A percentile compares a stretch with the other conserved stretches of the same genome.
These are phyloP conservation scores for Niebla homalea DNA, from an alignment of 495 filamentous ascomycete genomes.

Conservation along the genomic window DNA sequence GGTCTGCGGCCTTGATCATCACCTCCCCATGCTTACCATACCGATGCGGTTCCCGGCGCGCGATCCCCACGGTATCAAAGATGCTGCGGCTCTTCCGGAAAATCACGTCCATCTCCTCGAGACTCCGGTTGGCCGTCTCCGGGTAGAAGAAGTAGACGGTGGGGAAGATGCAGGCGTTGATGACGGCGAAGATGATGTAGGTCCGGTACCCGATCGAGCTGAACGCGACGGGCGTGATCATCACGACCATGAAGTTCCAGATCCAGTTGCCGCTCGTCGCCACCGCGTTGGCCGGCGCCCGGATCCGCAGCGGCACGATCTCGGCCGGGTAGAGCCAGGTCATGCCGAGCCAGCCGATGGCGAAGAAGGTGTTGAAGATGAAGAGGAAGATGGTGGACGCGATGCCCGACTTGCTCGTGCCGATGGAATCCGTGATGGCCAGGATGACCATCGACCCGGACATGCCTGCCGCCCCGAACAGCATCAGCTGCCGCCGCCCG, in stretches of 20 bases:
- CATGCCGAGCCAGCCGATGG: constrained; percentile 66
- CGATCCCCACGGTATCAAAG: constrained; percentile 48
- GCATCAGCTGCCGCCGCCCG: constrained; percentile 58
- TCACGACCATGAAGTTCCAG: constrained; percentile 45
- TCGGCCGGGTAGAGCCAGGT: constrained; percentile 65
- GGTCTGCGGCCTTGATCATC: constrained; percentile 27
- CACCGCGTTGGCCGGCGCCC: constrained; percentile 61
- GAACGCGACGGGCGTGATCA: constrained; percentile 61
- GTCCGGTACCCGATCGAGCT: constrained; percentile 50
- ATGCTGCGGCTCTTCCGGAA: constrained; percentile 48
- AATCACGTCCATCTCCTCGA: constrained; percentile 66
- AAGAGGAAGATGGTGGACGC: constrained; percentile 52
- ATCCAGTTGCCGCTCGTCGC: constrained; percentile 52
- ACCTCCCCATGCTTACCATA: constrained; percentile 61
- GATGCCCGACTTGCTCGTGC: constrained; percentile 23
- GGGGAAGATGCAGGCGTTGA: constrained; percentile 59
- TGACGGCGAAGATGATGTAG: constrained; percentile 69
- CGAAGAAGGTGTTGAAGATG: constrained; percentile 66
- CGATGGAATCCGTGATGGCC: constrained; percentile 28
- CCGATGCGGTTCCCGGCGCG: constrained; percentile 46
- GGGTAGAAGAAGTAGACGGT: constrained; percentile 65
- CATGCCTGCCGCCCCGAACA: constrained; percentile 60
- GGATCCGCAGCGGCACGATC: constrained; percentile 58
- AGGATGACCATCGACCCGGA: constrained; percentile 55
- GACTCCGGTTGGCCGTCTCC: constrained; percentile 57